Evolutionary conservation across 1,284 basidiomycete genomes (phyloP).

Genomic region (Cryptococcus jaspeensis): DNA sequence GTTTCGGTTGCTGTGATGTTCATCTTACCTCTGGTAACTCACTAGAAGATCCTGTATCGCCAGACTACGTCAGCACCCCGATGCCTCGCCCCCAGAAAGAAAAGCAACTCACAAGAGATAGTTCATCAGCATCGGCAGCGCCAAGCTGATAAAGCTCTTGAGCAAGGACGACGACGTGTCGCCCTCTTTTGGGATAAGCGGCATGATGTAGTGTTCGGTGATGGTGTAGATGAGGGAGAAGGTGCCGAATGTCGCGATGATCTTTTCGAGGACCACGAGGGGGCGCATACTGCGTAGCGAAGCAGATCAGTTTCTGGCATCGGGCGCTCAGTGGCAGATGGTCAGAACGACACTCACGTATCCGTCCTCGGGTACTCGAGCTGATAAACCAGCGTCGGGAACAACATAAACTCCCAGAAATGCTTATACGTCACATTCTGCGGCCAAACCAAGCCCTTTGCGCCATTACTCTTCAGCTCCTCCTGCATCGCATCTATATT

Average conservation of each 20-base stretch:
- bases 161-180: conserved; percentile 61
- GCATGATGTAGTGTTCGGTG: conserved; percentile 90
- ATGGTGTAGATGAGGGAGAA: conserved; percentile 86
- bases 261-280: conserved; percentile 90
- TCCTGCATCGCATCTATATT: conserved; percentile 74
- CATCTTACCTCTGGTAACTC: no score
- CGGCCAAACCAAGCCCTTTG: conserved; percentile 68
- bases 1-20: neutral
- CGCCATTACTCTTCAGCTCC: conserved; percentile 71
- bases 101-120: conserved; percentile 48
- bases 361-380: conserved; percentile 91
- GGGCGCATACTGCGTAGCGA: conserved; percentile 71
- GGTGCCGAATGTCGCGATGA: conserved; percentile 90
- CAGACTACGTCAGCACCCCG: conserved; percentile 1
- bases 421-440: conserved; percentile 79
- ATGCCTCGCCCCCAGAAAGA: neutral
- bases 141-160: conserved; percentile 76
- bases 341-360: conserved; percentile 54
- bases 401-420: conserved; percentile 83
- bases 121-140: conserved; percentile 84
- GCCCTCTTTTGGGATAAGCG: conserved; percentile 65
- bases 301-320: neutral
- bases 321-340: neutral
- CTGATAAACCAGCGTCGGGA: conserved; percentile 93
- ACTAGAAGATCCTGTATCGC: conserved; percentile 47